Evolutionary conservation across 306 rosid genomes (phyloP), one percentile per base, ranked within the genome.

Genomic region (Citrullus colocynthis): DNA sequence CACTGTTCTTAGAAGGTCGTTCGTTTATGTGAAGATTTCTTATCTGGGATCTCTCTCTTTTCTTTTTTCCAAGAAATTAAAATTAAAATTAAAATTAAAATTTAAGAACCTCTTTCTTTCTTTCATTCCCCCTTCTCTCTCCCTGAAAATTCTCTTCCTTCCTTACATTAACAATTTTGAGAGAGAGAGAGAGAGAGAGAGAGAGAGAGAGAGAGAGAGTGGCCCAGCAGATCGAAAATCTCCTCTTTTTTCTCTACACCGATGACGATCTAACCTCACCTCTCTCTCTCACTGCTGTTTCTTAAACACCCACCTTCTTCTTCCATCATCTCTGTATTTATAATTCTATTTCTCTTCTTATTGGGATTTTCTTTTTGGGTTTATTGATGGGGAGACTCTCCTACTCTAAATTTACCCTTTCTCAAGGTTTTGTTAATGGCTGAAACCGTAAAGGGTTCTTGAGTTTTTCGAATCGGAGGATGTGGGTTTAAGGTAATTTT

Each of bases 141-240:
- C 82, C 85, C 87, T 81, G 55, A 78, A 74, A 74, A 52, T 52
- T 78, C 80, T 61, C 32, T 78, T 48, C 77, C 69, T 75, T 63
- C 32, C 48, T 79, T 62, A 39, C 62, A 49, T 42, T 57, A 37
- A 24, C 54, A 48, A 48, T 48, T 48, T 48, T 48, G 41, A 30
- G 88, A 32, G 88, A 80, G 80, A 84, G 85, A 83, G 51, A 76
- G 78, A 77, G 72, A 80, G 79, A 78, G 44, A 71, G 82, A 24
- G 24, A 24, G 24, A 24, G 81, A 76, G 67, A 78, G 77, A 70
- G 82, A 67, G 86, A 80, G 84, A 44, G 78, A 89, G 81, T 93
- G 96, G 93, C 97, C 96, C 98, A 88, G 92, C 86, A 85, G 97
- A 94, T 94, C 98, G 96, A 52, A 95, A 92, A 91, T 90, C 97